phyloP scores from a whole-genome alignment of 164 flowering plant genomes.

The Hamamelis virginiana region DNA sequence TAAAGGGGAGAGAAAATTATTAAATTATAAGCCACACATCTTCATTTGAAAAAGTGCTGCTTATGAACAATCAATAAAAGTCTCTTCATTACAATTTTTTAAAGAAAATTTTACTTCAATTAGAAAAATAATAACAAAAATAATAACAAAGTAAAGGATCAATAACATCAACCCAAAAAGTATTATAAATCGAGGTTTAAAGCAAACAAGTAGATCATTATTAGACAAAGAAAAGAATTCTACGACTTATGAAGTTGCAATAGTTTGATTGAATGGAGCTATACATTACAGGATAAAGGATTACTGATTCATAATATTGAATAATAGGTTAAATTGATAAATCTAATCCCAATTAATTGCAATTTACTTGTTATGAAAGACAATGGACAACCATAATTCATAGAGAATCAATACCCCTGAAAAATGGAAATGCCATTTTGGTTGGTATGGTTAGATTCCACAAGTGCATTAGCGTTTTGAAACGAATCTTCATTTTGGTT shows the following conservation, averaged over 20 bases:
- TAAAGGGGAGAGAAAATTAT: too few relatives aligned
- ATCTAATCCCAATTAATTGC: neutral
- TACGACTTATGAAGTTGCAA: neutral
- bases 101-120: too few relatives aligned
- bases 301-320: neutral
- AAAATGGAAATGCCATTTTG: slow-evolving; percentile 62
- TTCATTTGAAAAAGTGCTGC: too few relatives aligned
- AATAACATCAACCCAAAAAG: neutral
- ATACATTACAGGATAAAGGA: neutral
- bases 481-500: slow-evolving; percentile 49
- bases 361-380: neutral
- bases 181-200: neutral
- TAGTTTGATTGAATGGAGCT: neutral
- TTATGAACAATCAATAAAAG: too few relatives aligned
- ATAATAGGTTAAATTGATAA: too few relatives aligned
- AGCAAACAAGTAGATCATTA: neutral
- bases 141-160: neutral
- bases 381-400: neutral
- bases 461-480: slow-evolving; percentile 29
- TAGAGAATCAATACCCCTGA: slow-evolving; percentile 54
- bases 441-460: slow-evolving; percentile 28
- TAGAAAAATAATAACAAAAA: too few relatives aligned
- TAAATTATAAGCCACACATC: too few relatives aligned
- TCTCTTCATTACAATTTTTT: too few relatives aligned
- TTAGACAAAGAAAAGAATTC: neutral